Conservation (phyloP, 2,329 filamentous ascomycete species). For the Tympanopsis confertula region DNA sequence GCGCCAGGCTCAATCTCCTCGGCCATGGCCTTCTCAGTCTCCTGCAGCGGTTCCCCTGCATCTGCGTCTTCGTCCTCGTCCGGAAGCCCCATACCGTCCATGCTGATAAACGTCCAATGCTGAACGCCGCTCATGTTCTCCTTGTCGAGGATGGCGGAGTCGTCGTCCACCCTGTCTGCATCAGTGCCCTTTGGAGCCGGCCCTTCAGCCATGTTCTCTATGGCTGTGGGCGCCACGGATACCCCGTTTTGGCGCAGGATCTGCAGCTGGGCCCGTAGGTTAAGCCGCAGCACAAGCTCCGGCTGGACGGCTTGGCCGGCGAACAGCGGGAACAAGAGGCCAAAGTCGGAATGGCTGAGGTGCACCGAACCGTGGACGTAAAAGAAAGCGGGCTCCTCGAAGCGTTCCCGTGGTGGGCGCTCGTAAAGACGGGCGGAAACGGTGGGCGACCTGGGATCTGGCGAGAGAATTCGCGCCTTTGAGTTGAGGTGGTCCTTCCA, state of each 20-base stretch:
- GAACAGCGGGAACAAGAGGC: slow-evolving; percentile 66
- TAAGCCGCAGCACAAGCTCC: slow-evolving; percentile 45
- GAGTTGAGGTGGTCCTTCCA: slow-evolving; percentile 64
- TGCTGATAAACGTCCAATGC: slow-evolving; percentile 40
- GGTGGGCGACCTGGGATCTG: slow-evolving; percentile 30
- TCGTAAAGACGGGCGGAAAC: slow-evolving; percentile 29
- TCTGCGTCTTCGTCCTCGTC: slow-evolving; percentile 8
- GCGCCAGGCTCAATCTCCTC: too few relatives aligned
- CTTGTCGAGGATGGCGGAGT: slow-evolving; percentile 37
- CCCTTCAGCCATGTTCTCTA: slow-evolving; percentile 33
- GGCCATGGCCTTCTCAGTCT: too few relatives aligned
- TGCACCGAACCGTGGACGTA: slow-evolving; percentile 67
- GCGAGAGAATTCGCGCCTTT: slow-evolving; percentile 55
- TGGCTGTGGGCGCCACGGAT: slow-evolving; percentile 34
- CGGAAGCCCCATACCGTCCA: slow-evolving; percentile 32
- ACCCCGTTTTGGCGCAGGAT: slow-evolving; percentile 37
- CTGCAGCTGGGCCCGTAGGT: slow-evolving; percentile 45
- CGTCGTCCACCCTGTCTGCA: slow-evolving; percentile 28
- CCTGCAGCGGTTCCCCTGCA: too few relatives aligned
- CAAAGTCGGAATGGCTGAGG: slow-evolving; percentile 74
- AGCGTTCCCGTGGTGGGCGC: slow-evolving; percentile 23
- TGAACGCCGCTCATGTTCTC: slow-evolving; percentile 25
- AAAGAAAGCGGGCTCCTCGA: slow-evolving; percentile 55
- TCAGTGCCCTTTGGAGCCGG: slow-evolving; percentile 6
- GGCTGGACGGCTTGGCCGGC: slow-evolving; percentile 48